These are phyloP conservation scores for Exophiala viscosa DNA, from an alignment of 2,329 filamentous ascomycete species.

Conservation along the genomic window DNA sequence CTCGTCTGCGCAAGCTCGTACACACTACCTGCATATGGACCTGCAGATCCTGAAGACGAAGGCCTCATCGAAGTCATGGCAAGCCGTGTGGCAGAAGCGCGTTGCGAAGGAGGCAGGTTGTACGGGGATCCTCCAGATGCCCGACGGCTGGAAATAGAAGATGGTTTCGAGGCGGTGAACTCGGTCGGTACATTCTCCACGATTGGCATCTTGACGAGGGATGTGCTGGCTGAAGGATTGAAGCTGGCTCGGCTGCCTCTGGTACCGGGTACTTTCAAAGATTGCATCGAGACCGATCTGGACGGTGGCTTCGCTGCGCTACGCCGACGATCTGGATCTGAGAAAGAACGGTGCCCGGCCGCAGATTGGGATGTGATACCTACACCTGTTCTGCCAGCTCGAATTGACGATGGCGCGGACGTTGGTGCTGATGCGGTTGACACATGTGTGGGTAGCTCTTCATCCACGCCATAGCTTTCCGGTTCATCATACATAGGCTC, in stretches of 20 bases:
- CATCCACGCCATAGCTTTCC: slow-evolving; percentile 40
- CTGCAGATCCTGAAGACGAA: slow-evolving; percentile 2
- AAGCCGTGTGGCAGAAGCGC: slow-evolving; percentile 1
- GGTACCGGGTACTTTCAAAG: slow-evolving; percentile 8
- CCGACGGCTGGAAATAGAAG: slow-evolving; percentile 5
- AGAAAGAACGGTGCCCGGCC: slow-evolving; percentile 10
- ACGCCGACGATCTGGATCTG: slow-evolving; percentile 15
- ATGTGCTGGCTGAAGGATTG: slow-evolving; percentile 11
- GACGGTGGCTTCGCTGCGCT: slow-evolving; percentile 6
- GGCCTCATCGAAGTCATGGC: slow-evolving; percentile 1
- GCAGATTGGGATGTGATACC: slow-evolving; percentile 19
- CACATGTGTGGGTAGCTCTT: slow-evolving; percentile 21
- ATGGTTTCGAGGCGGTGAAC: slow-evolving; percentile 14
- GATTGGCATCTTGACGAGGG: slow-evolving; percentile 20
- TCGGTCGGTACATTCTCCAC: slow-evolving; percentile 23
- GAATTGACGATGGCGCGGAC: slow-evolving; percentile 9
- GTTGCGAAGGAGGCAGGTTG: slow-evolving; percentile 5
- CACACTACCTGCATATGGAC: not conserved
- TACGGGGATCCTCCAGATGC: slow-evolving; percentile 10
- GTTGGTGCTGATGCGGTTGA: slow-evolving; percentile 1
- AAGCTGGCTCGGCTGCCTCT: slow-evolving; percentile 10
- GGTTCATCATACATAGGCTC: slow-evolving; percentile 63
- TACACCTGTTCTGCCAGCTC: slow-evolving; percentile 14
- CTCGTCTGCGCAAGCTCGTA: slow-evolving; percentile 2
- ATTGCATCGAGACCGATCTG: slow-evolving; percentile 12